phyloP scores from a whole-genome alignment of 176 grass and related monocot species.

The Oryza punctata region DNA sequence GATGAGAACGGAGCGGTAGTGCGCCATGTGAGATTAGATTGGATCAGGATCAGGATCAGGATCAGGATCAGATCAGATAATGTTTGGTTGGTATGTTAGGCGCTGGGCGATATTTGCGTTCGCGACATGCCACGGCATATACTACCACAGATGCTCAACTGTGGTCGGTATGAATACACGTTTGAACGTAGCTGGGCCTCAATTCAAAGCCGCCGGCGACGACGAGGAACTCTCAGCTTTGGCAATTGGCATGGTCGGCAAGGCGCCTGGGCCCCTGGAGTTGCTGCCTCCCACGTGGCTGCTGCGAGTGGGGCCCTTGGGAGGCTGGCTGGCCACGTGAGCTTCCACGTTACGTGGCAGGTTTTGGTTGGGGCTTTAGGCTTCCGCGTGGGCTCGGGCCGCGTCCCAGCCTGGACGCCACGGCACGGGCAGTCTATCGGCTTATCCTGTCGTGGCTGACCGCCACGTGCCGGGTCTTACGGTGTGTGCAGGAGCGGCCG shows the following conservation, averaged over 20 bases:
- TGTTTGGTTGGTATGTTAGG: not conserved
- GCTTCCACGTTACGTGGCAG: not conserved
- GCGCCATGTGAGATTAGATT: not conserved
- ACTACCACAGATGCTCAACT: not conserved
- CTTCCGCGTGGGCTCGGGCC: not conserved
- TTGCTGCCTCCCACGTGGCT: conserved; percentile 1
- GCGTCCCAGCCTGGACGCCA: conserved; percentile 27
- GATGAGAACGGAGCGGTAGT: not conserved
- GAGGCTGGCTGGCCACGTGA: conserved; percentile 16
- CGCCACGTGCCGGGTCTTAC: not conserved
- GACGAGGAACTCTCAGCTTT: not conserved
- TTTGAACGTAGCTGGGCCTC: not conserved
- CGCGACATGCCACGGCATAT: not conserved
- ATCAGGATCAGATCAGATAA: conserved; percentile 8
- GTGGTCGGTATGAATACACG: conserved; percentile 2
- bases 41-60: not conserved
- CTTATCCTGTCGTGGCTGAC: not conserved
- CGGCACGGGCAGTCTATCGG: not conserved
- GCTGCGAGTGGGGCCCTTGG: no score
- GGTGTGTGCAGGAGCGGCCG: not conserved
- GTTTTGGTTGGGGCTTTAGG: not conserved
- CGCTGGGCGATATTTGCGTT: not conserved
- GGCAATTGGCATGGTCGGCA: not conserved
- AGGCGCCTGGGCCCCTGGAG: not conserved
- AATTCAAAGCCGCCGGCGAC: not conserved